Evolutionary conservation across 2,329 filamentous ascomycete genomes (phyloP).

Genomic region (Pyrenochaeta sp.): DNA sequence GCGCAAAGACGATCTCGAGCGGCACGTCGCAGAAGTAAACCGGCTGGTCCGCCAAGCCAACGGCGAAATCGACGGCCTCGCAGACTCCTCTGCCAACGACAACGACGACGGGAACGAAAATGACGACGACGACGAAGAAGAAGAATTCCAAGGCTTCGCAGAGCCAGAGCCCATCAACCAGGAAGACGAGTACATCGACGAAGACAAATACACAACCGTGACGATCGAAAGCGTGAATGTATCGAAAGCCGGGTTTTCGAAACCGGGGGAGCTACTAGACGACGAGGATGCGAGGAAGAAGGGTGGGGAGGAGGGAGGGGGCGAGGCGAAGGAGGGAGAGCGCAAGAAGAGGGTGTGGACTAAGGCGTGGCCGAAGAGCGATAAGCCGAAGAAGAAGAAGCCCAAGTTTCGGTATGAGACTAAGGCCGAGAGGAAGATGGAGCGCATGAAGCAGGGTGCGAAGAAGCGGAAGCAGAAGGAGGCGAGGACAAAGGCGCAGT

Average conservation of each 20-base stretch:
- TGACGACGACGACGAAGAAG: slow-evolving; percentile 67
- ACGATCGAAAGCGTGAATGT: slow-evolving; percentile 89
- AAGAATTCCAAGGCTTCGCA: slow-evolving; percentile 45
- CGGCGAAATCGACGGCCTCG: slow-evolving; percentile 45
- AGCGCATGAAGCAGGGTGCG: slow-evolving; percentile 67
- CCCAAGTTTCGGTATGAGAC: slow-evolving; percentile 92
- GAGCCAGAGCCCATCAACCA: slow-evolving; percentile 71
- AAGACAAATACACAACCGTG: slow-evolving; percentile 94
- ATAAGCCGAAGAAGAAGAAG: slow-evolving; percentile 76
- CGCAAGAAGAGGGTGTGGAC: slow-evolving; percentile 61
- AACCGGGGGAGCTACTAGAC: slow-evolving; percentile 51
- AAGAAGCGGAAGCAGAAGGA: slow-evolving; percentile 76
- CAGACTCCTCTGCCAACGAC: slow-evolving; percentile 40
- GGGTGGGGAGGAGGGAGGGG: slow-evolving; percentile 19
- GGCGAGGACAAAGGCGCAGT: slow-evolving; percentile 53
- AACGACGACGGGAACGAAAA: slow-evolving; percentile 57
- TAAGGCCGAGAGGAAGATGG: slow-evolving; percentile 77
- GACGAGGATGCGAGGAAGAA: slow-evolving; percentile 32
- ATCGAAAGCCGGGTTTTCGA: slow-evolving; percentile 74
- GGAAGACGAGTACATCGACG: slow-evolving; percentile 94
- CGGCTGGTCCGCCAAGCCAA: slow-evolving; percentile 70
- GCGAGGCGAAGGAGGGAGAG: slow-evolving; percentile 52
- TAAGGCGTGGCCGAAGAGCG: slow-evolving; percentile 60
- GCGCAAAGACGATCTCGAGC: slow-evolving; percentile 79
- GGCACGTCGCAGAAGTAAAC: slow-evolving; percentile 81